A percentile compares a stretch with the other conserved stretches of the same genome.
Conservation (phyloP, 2,329 filamentous ascomycete genomes). For the Zymoseptoria ardabiliae region DNA sequence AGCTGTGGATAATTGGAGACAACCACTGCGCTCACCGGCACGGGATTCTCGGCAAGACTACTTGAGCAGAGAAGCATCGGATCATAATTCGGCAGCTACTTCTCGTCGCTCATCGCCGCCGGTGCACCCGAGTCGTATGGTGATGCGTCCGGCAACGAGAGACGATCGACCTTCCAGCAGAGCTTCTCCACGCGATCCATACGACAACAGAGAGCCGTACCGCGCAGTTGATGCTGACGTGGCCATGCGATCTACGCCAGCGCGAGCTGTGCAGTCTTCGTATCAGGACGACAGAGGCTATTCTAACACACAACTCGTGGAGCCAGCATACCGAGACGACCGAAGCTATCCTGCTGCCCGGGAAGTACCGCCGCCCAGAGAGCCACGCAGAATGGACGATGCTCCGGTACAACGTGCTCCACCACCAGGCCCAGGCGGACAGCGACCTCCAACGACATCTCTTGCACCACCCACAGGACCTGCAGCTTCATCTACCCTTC, state of each 20-base stretch:
- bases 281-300: slow-evolving; percentile 26
- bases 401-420: slow-evolving; percentile 14
- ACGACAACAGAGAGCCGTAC: slow-evolving; percentile 24
- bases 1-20: slow-evolving; percentile 45
- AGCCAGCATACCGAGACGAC: slow-evolving; percentile 23
- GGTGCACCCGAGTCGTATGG: slow-evolving; percentile 48
- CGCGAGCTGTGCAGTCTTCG: slow-evolving; percentile 5
- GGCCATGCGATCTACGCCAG: slow-evolving; percentile 8
- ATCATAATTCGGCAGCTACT: slow-evolving; percentile 48
- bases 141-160: slow-evolving; percentile 26
- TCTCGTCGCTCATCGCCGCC: slow-evolving; percentile 57
- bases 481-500: slow-evolving; percentile 21
- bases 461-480: slow-evolving; percentile 28
- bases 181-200: slow-evolving; percentile 20
- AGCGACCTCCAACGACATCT: slow-evolving; percentile 11
- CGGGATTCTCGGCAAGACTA: slow-evolving; percentile 26
- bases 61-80: slow-evolving; percentile 43
- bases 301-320: slow-evolving; percentile 14
- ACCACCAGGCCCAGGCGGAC: slow-evolving; percentile 24
- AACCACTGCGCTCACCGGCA: slow-evolving; percentile 44
- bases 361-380: slow-evolving; percentile 14
- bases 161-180: slow-evolving; percentile 25
- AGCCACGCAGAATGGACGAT: slow-evolving; percentile 1
- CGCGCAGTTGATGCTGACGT: slow-evolving; percentile 19
- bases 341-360: slow-evolving; percentile 11